phyloP scores from a whole-genome alignment of 2,329 filamentous ascomycete species.

The Meredithiella fracta region DNA sequence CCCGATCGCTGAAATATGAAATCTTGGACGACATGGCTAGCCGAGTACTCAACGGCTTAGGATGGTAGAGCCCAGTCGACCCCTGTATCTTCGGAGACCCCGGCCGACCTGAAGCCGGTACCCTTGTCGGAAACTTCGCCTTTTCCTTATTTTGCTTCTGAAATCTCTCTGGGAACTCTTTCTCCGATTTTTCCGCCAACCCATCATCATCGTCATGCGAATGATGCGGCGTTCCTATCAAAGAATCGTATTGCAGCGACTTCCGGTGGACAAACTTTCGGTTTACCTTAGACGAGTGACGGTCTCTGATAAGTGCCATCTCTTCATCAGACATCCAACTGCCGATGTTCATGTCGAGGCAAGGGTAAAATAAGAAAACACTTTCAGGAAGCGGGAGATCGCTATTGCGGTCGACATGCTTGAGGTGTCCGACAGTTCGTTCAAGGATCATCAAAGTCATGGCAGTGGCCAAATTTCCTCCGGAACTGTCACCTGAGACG shows the following conservation, averaged over 20 bases:
- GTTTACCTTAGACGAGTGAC: slow-evolving; percentile 62
- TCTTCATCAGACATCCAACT: slow-evolving; percentile 99
- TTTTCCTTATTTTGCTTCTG: background rate
- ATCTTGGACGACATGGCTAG: slow-evolving; percentile 94
- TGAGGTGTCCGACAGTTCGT: slow-evolving; percentile 31
- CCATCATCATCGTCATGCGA: slow-evolving; percentile 53
- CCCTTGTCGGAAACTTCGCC: slow-evolving; percentile 13
- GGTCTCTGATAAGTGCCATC: slow-evolving; percentile 81
- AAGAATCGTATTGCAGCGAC: slow-evolving; percentile 70
- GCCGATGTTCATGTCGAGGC: slow-evolving; percentile 89
- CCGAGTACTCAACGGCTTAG: slow-evolving; percentile 56
- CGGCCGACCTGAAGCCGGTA: background rate
- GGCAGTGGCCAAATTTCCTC: slow-evolving; percentile 39
- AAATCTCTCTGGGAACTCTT: slow-evolving; percentile 3
- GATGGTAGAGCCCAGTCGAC: slow-evolving; percentile 27
- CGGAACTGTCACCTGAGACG: slow-evolving; percentile 32
- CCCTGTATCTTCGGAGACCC: background rate
- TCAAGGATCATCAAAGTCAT: slow-evolving; percentile 83
- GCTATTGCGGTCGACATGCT: slow-evolving; percentile 22
- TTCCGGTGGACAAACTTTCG: slow-evolving; percentile 64
- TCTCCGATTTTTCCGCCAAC: background rate
- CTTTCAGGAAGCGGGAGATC: slow-evolving; percentile 62
- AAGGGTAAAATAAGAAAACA: slow-evolving; percentile 73
- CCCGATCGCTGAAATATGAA: slow-evolving; percentile 91
- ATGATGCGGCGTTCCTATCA: slow-evolving; percentile 68